Evolutionary conservation across 169 alveolate species (phyloP).

Genomic region (Theileria equi): DNA sequence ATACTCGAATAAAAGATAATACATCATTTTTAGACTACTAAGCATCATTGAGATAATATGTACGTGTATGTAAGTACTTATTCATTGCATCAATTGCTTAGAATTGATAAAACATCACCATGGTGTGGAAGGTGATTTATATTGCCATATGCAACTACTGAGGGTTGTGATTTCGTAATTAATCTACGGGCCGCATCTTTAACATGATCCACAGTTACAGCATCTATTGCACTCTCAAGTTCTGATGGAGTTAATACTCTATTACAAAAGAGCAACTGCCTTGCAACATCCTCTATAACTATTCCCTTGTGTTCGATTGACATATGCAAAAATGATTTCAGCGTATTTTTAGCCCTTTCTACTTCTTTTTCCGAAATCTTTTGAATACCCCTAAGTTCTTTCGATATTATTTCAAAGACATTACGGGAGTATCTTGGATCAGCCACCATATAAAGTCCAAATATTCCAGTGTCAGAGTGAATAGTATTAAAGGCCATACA

Average conservation of each 20-base stretch:
- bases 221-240: conserved; percentile 74
- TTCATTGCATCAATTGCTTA: not conserved
- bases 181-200: conserved; percentile 61
- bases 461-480: conserved; percentile 85
- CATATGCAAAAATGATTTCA: conserved; percentile 76
- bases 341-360: conserved; percentile 79
- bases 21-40: too few relatives aligned
- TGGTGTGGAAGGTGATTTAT: conserved; percentile 75
- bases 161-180: conserved; percentile 66
- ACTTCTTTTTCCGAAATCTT: conserved; percentile 73
- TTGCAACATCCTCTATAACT: conserved; percentile 81
- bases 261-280: conserved; percentile 77
- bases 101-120: conserved; percentile 57
- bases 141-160: conserved; percentile 80
- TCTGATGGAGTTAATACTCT: conserved; percentile 69
- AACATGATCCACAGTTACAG: conserved; percentile 69
- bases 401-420: conserved; percentile 69
- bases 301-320: conserved; percentile 76
- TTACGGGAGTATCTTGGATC: conserved; percentile 71
- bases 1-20: too few relatives aligned
- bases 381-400: conserved; percentile 72
- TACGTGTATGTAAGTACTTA: too few relatives aligned
- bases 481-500: conserved; percentile 87
- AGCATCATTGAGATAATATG: too few relatives aligned
- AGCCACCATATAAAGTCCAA: conserved; percentile 82